These are phyloP conservation scores for Trypanosoma scelopori DNA, from an alignment of 208 protist genomes.

Conservation along the genomic window DNA sequence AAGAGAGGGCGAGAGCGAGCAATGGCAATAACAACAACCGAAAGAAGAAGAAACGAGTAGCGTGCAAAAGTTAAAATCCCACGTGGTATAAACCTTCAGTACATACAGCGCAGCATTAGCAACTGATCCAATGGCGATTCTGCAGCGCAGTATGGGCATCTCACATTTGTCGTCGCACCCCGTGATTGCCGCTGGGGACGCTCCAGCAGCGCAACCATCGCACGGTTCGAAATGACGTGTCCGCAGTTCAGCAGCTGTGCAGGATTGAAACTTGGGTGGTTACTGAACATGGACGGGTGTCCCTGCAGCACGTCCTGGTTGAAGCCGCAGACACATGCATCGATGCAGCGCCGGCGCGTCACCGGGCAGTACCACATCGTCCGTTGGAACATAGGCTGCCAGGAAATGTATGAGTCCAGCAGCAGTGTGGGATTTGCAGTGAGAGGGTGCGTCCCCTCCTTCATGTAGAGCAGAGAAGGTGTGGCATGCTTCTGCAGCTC, in stretches of 20 bases:
- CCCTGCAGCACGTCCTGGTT: conserved; percentile 4
- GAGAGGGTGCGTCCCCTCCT: conserved; percentile 10
- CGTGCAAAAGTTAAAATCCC: conserved; percentile 6
- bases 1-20: too few relatives aligned
- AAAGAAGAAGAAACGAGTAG: conserved; percentile 2
- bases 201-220: conserved; percentile 38
- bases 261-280: conserved; percentile 41
- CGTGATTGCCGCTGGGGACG: conserved; percentile 28
- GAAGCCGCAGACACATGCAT: conserved; percentile 50
- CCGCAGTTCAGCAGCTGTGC: conserved; percentile 73
- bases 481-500: conserved; percentile 13
- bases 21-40: conserved; percentile 9
- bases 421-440: conserved; percentile 26
- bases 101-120: conserved; percentile 62
- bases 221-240: conserved; percentile 70
- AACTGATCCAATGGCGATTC: conserved; percentile 38
- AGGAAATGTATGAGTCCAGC: conserved; percentile 24
- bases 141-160: conserved; percentile 71
- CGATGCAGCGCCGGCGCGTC: conserved; percentile 68
- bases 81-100: conserved; percentile 4
- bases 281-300: conserved; percentile 8
- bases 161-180: conserved; percentile 26
- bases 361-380: conserved; percentile 85
- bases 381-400: conserved; percentile 60
- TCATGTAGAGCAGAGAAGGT: conserved; percentile 14